Conservation (phyloP, 2,329 filamentous ascomycete genomes). For the Pseudogymnoascus sp. region DNA sequence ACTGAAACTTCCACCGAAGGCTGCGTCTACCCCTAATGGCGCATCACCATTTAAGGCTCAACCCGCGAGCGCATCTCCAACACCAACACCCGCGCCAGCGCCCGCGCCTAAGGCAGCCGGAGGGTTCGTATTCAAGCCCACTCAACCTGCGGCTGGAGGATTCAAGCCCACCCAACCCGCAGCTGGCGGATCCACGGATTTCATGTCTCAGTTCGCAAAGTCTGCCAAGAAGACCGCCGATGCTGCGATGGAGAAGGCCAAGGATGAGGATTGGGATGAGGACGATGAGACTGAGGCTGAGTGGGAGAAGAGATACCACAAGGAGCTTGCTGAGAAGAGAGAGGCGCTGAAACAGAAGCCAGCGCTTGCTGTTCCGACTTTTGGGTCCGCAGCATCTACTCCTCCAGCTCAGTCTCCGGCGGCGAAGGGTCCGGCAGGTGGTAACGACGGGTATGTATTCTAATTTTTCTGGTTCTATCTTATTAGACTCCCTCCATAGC, state of each 20-base stretch:
- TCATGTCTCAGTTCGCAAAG: slow-evolving; percentile 23
- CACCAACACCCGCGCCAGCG: neutral
- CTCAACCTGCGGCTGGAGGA: neutral
- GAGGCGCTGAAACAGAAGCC: neutral
- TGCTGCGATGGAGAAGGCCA: slow-evolving; percentile 22
- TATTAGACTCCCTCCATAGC: neutral
- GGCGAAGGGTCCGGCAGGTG: slow-evolving; percentile 10
- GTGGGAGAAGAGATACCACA: slow-evolving; percentile 19
- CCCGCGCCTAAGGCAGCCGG: neutral
- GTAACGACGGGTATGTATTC: neutral
- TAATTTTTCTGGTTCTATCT: neutral
- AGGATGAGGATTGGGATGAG: slow-evolving; percentile 26
- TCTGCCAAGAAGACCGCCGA: slow-evolving; percentile 20
- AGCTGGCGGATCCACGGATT: slow-evolving; percentile 15
- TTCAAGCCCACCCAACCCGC: neutral
- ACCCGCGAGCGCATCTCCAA: neutral
- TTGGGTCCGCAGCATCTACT: slow-evolving; percentile 16
- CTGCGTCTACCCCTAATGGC: neutral
- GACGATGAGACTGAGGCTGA: slow-evolving; percentile 22
- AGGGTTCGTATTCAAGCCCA: neutral
- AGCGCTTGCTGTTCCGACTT: slow-evolving; percentile 13
- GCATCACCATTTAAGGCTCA: neutral
- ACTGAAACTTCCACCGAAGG: slow-evolving; percentile 17
- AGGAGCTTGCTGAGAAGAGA: slow-evolving; percentile 10
- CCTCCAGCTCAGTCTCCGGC: neutral